Base-by-base conservation (phyloP, 805 yeast genomes). In the Ascoidea rubescens region DNA sequence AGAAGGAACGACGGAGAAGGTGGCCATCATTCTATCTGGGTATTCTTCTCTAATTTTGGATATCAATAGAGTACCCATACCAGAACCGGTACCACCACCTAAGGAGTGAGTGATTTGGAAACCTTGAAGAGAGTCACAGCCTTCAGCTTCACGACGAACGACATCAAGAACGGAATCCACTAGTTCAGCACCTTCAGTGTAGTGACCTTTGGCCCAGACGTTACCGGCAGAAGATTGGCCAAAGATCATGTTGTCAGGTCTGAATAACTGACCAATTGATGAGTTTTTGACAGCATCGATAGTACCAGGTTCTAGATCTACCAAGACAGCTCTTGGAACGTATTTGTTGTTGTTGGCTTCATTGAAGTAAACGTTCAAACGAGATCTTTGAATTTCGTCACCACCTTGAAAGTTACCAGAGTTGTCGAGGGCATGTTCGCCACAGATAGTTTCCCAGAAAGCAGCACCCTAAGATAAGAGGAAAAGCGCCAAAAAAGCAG, bases 201-300 rank as follows among this genome's bases (percentile, higher is more conserved):
- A 89, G 71, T 86, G 93, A 64, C 96, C 96, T 68, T 88, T 89
- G 52, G 96, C 96, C 96, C 96, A 89, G 61, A 87, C 95, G 64
- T 89, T 89, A 62, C 96, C 96, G 1, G 96, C 96, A 31, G 95
- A 86, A 32, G 90, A 79, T 68, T 87, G 95, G 49, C 96, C 96
- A 64, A 80, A 85, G 57, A 89, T 84, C 62, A 79, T 82, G 71
- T 88, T 88, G 66, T 89, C 96, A 33, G 96, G 96, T 70, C 96
- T 84, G 70, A 87, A 89, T 59, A 89, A 72, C 64, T 82, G 79
- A 57, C 96, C 96, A 62, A 82, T 82, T n/a, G 75, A 71, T 4
- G 95, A 87, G 51, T 85, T 72, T 64, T 82, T 82, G 53, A 89
- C 91, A 44, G 82, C 78, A 64, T 89, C 96, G 62, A 89, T 84